Evolutionary conservation across 495 filamentous ascomycete species (phyloP).

Genomic region (Penicillium roqueforti): DNA sequence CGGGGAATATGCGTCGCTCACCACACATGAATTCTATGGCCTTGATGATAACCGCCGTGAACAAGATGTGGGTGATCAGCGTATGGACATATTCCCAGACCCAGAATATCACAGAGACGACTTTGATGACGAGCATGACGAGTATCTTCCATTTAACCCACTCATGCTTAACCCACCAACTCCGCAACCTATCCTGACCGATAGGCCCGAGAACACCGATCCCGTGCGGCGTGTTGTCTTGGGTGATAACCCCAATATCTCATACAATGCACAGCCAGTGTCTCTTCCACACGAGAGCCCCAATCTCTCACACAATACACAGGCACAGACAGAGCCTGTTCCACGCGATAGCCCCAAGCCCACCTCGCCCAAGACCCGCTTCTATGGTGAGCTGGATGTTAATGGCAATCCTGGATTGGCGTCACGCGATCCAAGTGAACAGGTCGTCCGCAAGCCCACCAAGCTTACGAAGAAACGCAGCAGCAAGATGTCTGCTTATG

Average conservation of each 20-base stretch:
- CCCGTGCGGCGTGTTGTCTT: conserved; percentile 29
- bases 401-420: conserved; percentile 22
- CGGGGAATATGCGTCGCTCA: conserved; percentile 41
- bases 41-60: conserved; percentile 35
- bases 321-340: conserved; percentile 10
- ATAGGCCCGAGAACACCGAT: conserved; percentile 23
- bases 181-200: conserved; percentile 33
- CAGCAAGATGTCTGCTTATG: conserved; percentile 34
- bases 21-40: conserved; percentile 37
- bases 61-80: conserved; percentile 38
- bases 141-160: conserved; percentile 41
- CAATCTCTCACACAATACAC: conserved; percentile 32
- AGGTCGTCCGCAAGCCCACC: conserved; percentile 22
- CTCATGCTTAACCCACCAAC: conserved; percentile 52
- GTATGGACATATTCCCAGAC: conserved; percentile 44
- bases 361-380: conserved; percentile 27
- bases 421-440: conserved; percentile 25
- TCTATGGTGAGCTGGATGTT: conserved; percentile 37
- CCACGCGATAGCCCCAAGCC: conserved; percentile 18
- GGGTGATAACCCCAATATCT: conserved; percentile 35
- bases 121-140: conserved; percentile 31
- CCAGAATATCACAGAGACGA: conserved; percentile 42
- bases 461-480: conserved; percentile 34
- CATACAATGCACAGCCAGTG: conserved; percentile 23
- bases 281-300: conserved; percentile 10